Evolutionary conservation across 768 basidiomycete genomes (phyloP).

Genomic region (Calocera viscosa): DNA sequence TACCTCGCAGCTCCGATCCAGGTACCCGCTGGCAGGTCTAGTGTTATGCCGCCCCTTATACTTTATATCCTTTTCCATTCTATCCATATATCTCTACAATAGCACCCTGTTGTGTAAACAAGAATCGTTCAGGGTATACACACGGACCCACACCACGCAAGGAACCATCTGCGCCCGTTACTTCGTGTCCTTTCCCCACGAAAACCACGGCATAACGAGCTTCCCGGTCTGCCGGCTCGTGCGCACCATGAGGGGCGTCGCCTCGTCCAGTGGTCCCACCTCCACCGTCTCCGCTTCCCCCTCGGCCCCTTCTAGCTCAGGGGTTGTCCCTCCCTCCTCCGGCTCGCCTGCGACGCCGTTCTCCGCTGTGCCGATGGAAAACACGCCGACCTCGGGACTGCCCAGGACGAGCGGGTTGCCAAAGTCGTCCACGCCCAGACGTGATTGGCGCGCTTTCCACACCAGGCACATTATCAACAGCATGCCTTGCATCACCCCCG

Average conservation of each 20-base stretch:
- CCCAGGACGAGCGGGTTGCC: conserved; percentile 41
- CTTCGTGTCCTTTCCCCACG: background rate
- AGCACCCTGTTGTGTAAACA: too few relatives aligned
- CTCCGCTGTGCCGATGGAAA: background rate
- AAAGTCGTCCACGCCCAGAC: conserved; percentile 77
- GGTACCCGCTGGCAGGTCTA: too few relatives aligned
- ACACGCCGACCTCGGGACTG: background rate
- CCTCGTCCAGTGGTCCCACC: background rate
- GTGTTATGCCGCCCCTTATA: too few relatives aligned
- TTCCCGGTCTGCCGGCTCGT: background rate
- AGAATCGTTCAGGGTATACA: too few relatives aligned
- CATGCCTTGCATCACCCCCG: conserved; percentile 71
- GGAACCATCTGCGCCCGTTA: too few relatives aligned
- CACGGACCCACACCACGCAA: too few relatives aligned
- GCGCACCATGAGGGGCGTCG: background rate
- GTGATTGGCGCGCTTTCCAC: conserved; percentile 70
- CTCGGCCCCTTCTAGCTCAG: too few relatives aligned
- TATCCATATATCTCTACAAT: too few relatives aligned
- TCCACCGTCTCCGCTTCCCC: background rate
- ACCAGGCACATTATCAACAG: conserved; percentile 74
- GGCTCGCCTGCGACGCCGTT: background rate
- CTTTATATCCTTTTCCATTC: too few relatives aligned
- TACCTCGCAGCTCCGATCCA: too few relatives aligned
- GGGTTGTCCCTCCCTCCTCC: too few relatives aligned
- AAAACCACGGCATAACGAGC: background rate